Conservation (phyloP, 2,329 filamentous ascomycete species). For the Penicillium sp. region DNA sequence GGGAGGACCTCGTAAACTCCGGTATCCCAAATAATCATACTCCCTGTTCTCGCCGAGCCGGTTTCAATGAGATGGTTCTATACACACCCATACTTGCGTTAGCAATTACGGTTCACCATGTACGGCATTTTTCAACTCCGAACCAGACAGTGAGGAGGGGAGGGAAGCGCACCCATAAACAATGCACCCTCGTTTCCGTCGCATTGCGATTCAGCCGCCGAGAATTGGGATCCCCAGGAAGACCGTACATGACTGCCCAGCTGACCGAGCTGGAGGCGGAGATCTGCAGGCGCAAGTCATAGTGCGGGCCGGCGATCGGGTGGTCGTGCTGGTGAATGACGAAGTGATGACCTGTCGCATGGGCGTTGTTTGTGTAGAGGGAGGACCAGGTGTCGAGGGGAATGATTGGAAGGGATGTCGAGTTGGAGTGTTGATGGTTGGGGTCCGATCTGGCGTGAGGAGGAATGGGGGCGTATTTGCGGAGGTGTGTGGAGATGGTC, state of each 20-base stretch:
- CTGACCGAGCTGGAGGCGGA: constrained; percentile 69
- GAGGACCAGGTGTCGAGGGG: constrained; percentile 42
- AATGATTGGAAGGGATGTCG: constrained; percentile 29
- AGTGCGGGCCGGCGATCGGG: constrained; percentile 69
- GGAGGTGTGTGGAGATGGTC: constrained; percentile 53
- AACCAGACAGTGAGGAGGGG: not conserved
- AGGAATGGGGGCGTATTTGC: constrained; percentile 26
- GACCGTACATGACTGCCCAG: constrained; percentile 67
- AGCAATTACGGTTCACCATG: not conserved
- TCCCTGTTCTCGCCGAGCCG: constrained; percentile 59
- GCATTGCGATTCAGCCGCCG: constrained; percentile 61
- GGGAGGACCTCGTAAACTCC: constrained; percentile 63
- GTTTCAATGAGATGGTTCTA: constrained; percentile 67
- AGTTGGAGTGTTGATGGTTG: constrained; percentile 17
- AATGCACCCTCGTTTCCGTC: constrained; percentile 66
- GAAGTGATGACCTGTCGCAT: constrained; percentile 60
- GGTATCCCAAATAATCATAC: constrained; percentile 67
- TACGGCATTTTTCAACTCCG: not conserved
- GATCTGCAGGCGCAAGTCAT: constrained; percentile 73
- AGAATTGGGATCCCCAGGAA: constrained; percentile 64
- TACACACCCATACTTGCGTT: not conserved
- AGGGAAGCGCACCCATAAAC: constrained; percentile 56
- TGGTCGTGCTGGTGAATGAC: constrained; percentile 77
- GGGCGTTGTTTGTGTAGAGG: constrained; percentile 55
- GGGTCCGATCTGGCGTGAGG: constrained; percentile 19